Base-by-base conservation (phyloP, 768 basidiomycete genomes). In the Termitomyces sp. region DNA sequence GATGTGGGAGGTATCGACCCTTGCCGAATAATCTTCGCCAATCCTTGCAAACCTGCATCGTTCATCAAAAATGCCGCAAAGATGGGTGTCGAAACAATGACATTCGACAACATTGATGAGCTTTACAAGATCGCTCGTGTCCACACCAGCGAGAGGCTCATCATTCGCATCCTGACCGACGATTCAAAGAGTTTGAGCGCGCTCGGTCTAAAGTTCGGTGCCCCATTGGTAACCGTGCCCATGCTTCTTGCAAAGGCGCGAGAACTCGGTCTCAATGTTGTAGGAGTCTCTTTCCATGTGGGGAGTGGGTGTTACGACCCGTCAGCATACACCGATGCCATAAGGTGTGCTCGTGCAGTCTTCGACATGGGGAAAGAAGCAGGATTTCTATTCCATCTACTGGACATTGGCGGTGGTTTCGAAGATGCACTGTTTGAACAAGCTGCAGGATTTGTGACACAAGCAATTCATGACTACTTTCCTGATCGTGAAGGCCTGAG, bases 221-320 rank as follows among this genome's bases (percentile, higher is more conserved):
- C 95, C 0, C 85, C 95, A 0, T 80, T 98, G 49, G 78, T 74
- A 24, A 80, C 85, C 12, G 94, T 97, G 22, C 91, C 91, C 2
- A 81, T 78, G 15, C 82, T 99, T 20, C 81, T 99, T 54, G 75
- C 78, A 15, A 90, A 87, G 63, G 97, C 96, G 1, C 80, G 80
- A 64, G 86, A 90, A 65, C 80, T 98, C 31, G 74, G 76, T 36
- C 80, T 99, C 55, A 82, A 94, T 68, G 95, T 99, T 54, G 79
- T 98, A 37, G 97, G 97, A n/a, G 90, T 98, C 59, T 93, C 90
- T 73, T 98, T 99, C 83, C 97, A 98, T 72, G 97, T 98, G 44
- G 97, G 97, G 6, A 93, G 91, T 62, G 97, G 97, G 2, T 96
- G 94, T 73, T 97, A 93, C 71, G 95, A 98, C 72, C 86, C 95